Base-by-base conservation (phyloP, 306 rosid genomes). In the Pyrus pyrifolia region DNA sequence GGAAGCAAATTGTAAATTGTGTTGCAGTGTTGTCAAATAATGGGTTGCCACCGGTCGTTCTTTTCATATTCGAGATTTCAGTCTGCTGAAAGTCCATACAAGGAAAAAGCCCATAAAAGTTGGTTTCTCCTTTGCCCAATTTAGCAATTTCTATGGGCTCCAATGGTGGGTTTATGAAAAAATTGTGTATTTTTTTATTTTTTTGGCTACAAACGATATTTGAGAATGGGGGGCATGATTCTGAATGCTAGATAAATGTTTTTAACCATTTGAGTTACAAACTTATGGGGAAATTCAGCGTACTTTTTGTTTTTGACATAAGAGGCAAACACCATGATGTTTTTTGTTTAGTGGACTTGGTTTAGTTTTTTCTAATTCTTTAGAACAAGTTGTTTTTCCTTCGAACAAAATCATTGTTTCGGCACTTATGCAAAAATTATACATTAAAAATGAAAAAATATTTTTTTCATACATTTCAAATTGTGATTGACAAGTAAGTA, bases 141-240 rank as follows among this genome's bases (percentile, higher is more conserved):
- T 29, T 30, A 1, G 14, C 68, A 29, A 49, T 15, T 29, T 31
- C 4, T 31, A 9, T 64, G 68, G 23, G 68, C 22, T 17, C 12
- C n/a, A 3, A 15, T 17, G 1, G 45, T 64, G 44, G 45, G 68
- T 21, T 64, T 17, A 64, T 14, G 33, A 14, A 62, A 14, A 6
- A 61, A 7, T 27, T n/a, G 61, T 8, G 27, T 19, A n/a, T 19
- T 57, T 57, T 25, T 58, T 11, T 1, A 6, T 10, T 52, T 38
- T 52, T 17, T 52, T 17, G 17, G 8, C 42, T 40, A 40, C 45
- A 40, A 40, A 40, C 45, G 12, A 40, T 40, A 7, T 40, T 40
- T 0, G 1, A 40, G 3, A 9, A 8, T 2, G 3, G 12, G 12
- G 0, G 1, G 1, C 45, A 40, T 40, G 45, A 40, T 40, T 40